These are phyloP conservation scores for Veloporphyrellus conicus DNA, from an alignment of 1,284 basidiomycete genomes.

Conservation along the genomic window DNA sequence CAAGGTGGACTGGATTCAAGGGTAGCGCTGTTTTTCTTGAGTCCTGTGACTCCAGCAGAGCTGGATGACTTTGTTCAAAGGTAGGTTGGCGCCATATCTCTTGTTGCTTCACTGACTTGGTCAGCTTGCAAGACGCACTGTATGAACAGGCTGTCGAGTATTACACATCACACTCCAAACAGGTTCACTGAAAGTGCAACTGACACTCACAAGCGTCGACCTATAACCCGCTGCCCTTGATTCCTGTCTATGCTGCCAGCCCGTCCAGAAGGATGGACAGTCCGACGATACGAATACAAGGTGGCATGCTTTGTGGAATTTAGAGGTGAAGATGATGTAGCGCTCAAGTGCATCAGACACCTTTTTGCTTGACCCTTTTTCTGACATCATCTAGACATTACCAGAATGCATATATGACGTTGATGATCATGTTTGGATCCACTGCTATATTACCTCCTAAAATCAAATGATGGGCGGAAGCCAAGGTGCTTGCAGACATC, in stretches of 20 bases:
- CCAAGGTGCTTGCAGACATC: conserved; percentile 92
- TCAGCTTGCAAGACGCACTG: conserved; percentile 80
- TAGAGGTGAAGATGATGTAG: conserved; percentile 83
- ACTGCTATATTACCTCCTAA: conserved; percentile 82
- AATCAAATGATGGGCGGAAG: conserved; percentile 97
- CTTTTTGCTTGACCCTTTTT: conserved; percentile 5
- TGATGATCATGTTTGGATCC: conserved; percentile 84
- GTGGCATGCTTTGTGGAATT: conserved; percentile 95
- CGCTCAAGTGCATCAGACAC: conserved; percentile 61
- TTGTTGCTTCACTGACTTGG: conserved; percentile 8
- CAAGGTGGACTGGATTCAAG: conserved; percentile 86
- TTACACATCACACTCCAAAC: conserved; percentile 88
- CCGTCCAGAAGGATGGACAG: conserved; percentile 86
- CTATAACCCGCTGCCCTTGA: conserved; percentile 40
- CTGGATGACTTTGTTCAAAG: conserved; percentile 82
- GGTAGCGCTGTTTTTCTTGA: conserved; percentile 90
- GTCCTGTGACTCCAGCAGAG: conserved; percentile 79
- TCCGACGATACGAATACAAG: conserved; percentile 97
- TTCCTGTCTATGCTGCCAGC: conserved; percentile 40
- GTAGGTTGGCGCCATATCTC: conserved; percentile 33
- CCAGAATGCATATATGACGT: conserved; percentile 81
- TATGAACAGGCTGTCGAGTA: conserved; percentile 88
- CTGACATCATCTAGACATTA: conserved; percentile 61
- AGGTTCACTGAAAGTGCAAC: conserved; percentile 85
- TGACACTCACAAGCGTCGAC: conserved; percentile 57